These are phyloP conservation scores for Sambucus nigra DNA, from an alignment of 129 eudicot genomes.

Conservation along the genomic window DNA sequence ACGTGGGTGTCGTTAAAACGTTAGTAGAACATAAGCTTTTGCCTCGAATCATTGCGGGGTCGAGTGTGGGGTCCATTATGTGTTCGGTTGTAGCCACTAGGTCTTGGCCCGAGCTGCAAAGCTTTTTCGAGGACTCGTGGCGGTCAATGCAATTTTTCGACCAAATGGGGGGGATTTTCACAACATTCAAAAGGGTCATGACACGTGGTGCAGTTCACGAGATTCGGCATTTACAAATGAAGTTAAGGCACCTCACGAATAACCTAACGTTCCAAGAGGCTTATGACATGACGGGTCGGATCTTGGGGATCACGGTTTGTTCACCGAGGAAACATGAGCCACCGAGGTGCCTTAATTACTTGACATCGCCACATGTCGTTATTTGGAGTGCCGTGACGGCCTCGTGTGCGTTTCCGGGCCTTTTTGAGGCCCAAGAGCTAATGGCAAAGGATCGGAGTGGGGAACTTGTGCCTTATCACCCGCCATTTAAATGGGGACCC, in stretches of 20 bases:
- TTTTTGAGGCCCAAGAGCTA: conserved; percentile 91
- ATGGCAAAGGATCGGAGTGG: conserved; percentile 93
- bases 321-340: conserved; percentile 97
- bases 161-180: conserved; percentile 80
- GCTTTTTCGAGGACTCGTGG: conserved; percentile 92
- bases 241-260: conserved; percentile 68
- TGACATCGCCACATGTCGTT: conserved; percentile 92
- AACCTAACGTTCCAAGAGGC: conserved; percentile 97
- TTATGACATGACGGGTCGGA: conserved; percentile 89
- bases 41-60: conserved; percentile 92
- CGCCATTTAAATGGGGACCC: conserved; percentile 81
- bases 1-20: conserved; percentile 93
- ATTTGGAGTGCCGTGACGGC: conserved; percentile 99
- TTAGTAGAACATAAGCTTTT: conserved; percentile 84
- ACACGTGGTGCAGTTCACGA: conserved; percentile 86
- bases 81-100: conserved; percentile 70
- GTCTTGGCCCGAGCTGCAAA: conserved; percentile 98
- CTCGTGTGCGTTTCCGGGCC: conserved; percentile 98
- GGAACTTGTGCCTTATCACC: conserved; percentile 90
- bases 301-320: conserved; percentile 90
- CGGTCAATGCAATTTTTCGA: conserved; percentile 80
- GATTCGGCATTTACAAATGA: conserved; percentile 69
- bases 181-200: conserved; percentile 71
- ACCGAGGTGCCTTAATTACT: conserved; percentile 83
- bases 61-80: conserved; percentile 95